Evolutionary conservation across 75 land plant species (phyloP).

Genomic region (Azolla pinnata): DNA sequence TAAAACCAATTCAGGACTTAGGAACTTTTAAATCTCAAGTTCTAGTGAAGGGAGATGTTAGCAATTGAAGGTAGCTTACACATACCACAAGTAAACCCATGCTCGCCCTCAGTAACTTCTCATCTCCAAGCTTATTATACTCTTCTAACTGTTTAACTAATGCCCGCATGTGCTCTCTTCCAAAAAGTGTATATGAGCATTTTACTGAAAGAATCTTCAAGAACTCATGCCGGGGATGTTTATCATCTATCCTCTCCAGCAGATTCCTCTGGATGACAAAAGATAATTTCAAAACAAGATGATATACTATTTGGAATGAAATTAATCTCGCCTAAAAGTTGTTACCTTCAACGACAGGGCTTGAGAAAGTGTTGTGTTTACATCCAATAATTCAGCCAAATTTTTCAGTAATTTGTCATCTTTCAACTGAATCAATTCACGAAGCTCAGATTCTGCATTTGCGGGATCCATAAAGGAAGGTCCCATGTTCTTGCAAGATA

Average conservation of each 20-base stretch:
- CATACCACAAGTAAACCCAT: not conserved
- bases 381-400: conserved; percentile 48
- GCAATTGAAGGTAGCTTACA: not conserved
- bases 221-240: not conserved
- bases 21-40: not conserved
- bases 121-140: not conserved
- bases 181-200: not conserved
- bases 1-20: no score
- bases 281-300: not conserved
- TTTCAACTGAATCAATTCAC: conserved; percentile 51
- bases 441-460: conserved; percentile 56
- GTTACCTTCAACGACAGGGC: conserved; percentile 38
- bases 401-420: conserved; percentile 60
- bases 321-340: not conserved
- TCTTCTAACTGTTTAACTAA: not conserved
- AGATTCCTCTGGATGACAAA: not conserved
- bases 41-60: not conserved
- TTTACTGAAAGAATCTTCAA: not conserved
- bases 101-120: not conserved
- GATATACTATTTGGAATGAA: not conserved
- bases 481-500: conserved; percentile 45
- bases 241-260: not conserved
- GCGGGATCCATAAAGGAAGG: conserved; percentile 49
- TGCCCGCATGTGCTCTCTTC: not conserved
- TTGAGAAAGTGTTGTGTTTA: conserved; percentile 31